Evolutionary conservation across 208 protist species (phyloP).

Genomic region (Trypanosoma theileri): DNA sequence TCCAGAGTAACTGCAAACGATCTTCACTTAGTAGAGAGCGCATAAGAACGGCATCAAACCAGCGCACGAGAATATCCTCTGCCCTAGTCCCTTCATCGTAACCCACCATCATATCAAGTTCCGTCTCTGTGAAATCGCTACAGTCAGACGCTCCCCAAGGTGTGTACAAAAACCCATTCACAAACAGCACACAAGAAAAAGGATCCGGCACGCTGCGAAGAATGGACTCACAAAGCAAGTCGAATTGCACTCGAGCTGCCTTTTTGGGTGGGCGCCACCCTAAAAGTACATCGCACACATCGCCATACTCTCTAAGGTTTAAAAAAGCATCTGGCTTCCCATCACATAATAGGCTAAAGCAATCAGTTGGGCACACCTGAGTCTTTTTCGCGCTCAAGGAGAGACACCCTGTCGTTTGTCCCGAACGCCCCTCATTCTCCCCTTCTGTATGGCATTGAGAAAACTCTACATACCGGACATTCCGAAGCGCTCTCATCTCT

Average conservation of each 20-base stretch:
- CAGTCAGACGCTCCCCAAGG: constrained; percentile 7
- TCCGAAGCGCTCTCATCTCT: constrained; percentile 30
- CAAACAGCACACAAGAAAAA: constrained; percentile 20
- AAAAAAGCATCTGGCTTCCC: constrained; percentile 18
- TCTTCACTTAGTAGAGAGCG: constrained; percentile 13
- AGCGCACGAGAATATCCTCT: constrained; percentile 18
- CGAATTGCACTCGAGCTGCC: constrained; percentile 2
- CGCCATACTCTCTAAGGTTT: constrained; percentile 14
- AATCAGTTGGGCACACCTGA: not conserved
- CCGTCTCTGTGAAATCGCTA: not conserved
- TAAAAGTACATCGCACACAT: constrained; percentile 34
- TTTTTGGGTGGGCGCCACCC: constrained; percentile 31
- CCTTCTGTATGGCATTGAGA: constrained; percentile 11
- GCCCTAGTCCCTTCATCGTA: not conserved
- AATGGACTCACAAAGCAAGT: constrained; percentile 20
- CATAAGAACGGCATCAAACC: constrained; percentile 21
- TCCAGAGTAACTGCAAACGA: not conserved
- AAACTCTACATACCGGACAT: constrained; percentile 36
- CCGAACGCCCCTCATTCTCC: constrained; percentile 5
- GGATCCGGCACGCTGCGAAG: constrained; percentile 4
- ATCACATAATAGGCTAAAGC: not conserved
- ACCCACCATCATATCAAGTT: constrained; percentile 9
- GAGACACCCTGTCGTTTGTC: not conserved
- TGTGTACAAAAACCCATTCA: constrained; percentile 24
- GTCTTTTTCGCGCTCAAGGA: not conserved